Conservation (phyloP, 495 filamentous ascomycete species). For the Wilcoxina mikolae region DNA sequence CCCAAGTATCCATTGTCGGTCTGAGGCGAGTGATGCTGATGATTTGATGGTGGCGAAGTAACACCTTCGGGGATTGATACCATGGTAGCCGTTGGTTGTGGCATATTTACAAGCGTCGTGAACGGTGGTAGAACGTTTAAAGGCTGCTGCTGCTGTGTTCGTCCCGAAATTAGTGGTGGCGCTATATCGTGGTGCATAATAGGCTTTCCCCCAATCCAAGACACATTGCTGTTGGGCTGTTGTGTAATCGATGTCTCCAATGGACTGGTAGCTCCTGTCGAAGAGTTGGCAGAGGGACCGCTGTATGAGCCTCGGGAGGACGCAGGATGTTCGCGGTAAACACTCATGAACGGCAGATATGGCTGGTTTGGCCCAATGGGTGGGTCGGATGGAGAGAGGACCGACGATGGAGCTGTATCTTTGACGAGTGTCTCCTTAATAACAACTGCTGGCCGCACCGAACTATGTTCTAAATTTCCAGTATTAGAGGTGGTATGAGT, state of each 20-base stretch:
- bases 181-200: no score
- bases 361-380: background rate
- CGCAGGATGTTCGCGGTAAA: background rate
- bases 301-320: conserved; percentile 24
- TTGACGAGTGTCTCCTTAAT: background rate
- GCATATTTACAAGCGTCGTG: background rate
- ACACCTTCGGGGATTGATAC: background rate
- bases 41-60: background rate
- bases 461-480: background rate
- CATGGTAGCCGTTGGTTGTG: background rate
- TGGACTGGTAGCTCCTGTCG: conserved; percentile 21
- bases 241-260: conserved; percentile 11
- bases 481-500: background rate
- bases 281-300: conserved; percentile 19
- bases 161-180: background rate
- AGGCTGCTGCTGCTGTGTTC: background rate
- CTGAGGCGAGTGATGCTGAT: background rate
- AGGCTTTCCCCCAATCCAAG: background rate
- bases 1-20: background rate
- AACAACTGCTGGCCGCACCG: background rate
- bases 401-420: background rate
- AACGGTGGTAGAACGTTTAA: background rate
- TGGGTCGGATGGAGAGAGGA: background rate
- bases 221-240: background rate
- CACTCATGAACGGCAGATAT: background rate